A percentile compares a stretch with the other conserved stretches of the same genome.
These are phyloP conservation scores for Thermochaetoides thermophila DNA, from an alignment of 495 filamentous ascomycete species.

Conservation along the genomic window DNA sequence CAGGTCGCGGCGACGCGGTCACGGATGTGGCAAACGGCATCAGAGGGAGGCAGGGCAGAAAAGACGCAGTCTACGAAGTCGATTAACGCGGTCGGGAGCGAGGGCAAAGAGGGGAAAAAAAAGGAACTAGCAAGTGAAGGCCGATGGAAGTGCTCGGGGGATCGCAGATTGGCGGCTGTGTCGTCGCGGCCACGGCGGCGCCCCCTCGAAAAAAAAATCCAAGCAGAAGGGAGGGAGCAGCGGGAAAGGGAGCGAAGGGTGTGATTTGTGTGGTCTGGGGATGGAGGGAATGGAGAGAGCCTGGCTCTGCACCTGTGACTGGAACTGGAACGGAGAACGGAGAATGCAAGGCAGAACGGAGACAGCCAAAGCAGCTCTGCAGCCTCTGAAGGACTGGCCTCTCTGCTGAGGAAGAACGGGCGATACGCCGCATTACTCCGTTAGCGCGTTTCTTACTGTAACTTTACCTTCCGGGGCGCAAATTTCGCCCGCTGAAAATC, in stretches of 20 bases:
- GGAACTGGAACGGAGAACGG: no score
- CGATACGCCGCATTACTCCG: no score
- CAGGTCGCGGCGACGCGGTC: conserved; percentile 53
- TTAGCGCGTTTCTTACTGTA: no score
- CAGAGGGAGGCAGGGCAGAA: conserved; percentile 31
- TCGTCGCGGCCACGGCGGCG: conserved; percentile 2
- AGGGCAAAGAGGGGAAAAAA: conserved; percentile 15
- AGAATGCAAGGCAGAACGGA: no score
- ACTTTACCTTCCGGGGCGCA: no score
- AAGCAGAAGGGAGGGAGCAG: conserved; percentile 3
- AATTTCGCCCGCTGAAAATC: no score
- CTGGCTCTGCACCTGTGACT: no score
- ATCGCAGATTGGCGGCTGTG: conserved; percentile 22
- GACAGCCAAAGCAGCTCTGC: no score
- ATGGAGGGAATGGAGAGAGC: conserved; percentile 16
- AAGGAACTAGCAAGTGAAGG: conserved; percentile 19
- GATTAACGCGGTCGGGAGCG: conserved; percentile 18
- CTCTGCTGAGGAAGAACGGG: no score
- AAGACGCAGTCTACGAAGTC: no score
- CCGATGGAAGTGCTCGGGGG: no score
- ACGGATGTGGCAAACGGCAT: conserved; percentile 67
- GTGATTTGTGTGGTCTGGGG: conserved; percentile 16
- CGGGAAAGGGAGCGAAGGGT: conserved; percentile 17
- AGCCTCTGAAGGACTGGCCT: no score
- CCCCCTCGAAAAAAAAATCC: conserved; percentile 2